Base-by-base conservation (phyloP, 1,284 basidiomycete species). In the Nidula niveotomentosa region DNA sequence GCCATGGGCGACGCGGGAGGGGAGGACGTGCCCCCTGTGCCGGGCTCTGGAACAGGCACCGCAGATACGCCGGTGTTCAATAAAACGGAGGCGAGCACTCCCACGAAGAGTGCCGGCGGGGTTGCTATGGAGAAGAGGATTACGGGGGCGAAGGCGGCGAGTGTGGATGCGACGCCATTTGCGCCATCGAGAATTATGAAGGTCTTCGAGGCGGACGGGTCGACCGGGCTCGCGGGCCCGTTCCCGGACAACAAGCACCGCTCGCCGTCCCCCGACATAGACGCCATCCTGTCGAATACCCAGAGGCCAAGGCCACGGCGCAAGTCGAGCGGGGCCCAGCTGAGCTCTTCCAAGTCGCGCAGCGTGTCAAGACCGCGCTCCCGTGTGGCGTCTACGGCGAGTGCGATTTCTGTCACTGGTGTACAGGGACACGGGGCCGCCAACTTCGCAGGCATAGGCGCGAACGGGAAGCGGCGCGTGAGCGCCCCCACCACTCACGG, bases 281-380 rank as follows among this genome's bases (percentile, higher is more conserved):
- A 49, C 39, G 3, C 44, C 45, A 43, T 60, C 52, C 43, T 50
- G 57, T 45, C 58, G 55, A 23, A 12, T 52, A 36, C 47, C 55
- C 52, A 44, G 49, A 17, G 44, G 53, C 36, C 23, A 34, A 17
- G 35, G 18, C 6, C 55, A 60, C 58, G 57, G 59, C 58, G 10
- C 50, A 61, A 15, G 60, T 59, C 10, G 58, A 62, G 44, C 55
- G 60, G 2, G 58, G 54, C 47, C 50, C 52, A 44, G 3, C 45
- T 47, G 10, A 12, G n/a, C 33, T 18, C 54, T 41, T 30, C 55
- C 58, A 17, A 12, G 13, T n/a, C 45, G 50, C 39, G 39, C 39
- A 30, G 30, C 30, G 30, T 41, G 13, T 17, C 39, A 41, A 41
- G 17, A n/a, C 47, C 47, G 1, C 50, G 52, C 8, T 41, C 60